phyloP scores from a whole-genome alignment of 2,329 filamentous ascomycete genomes.

The Alternaria sp. region DNA sequence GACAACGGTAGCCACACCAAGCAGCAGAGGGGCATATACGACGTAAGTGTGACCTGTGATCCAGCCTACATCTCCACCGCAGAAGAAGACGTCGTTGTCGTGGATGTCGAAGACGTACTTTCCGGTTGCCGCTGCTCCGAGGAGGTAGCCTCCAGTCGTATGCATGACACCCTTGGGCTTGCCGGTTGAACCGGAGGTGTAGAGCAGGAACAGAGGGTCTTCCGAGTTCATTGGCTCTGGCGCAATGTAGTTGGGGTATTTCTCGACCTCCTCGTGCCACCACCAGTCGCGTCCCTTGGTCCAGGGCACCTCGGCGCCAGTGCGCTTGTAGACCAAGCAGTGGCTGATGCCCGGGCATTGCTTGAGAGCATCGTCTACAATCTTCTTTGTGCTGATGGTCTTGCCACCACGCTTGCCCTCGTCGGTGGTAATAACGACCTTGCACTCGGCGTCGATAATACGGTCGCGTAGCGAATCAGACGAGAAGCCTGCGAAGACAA shows the following conservation, averaged over 20 bases:
- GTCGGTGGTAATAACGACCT: constrained; percentile 94
- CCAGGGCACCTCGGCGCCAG: constrained; percentile 90
- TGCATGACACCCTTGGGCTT: constrained; percentile 99
- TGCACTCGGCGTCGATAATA: constrained; percentile 87
- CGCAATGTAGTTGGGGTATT: constrained; percentile 91
- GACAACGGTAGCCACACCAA: constrained; percentile 93
- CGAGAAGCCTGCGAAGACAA: constrained; percentile 97
- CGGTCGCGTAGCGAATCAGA: constrained; percentile 95
- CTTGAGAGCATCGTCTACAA: constrained; percentile 96
- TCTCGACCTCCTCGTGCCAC: constrained; percentile 99
- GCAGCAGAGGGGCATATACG: constrained; percentile 91
- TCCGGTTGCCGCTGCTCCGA: constrained; percentile 89
- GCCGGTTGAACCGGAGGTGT: constrained; percentile 96
- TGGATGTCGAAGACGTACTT: constrained; percentile 99
- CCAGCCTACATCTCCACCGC: constrained; percentile 97
- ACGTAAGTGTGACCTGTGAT: constrained; percentile 99
- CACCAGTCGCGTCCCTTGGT: constrained; percentile 88
- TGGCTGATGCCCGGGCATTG: constrained; percentile 89
- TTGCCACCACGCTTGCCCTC: constrained; percentile 98
- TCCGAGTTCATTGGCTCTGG: constrained; percentile 91
- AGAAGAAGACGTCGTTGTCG: constrained; percentile 92
- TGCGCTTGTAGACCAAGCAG: constrained; percentile 93
- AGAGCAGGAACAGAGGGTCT: constrained; percentile 95
- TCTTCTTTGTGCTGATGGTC: constrained; percentile 97
- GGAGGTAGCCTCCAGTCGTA: constrained; percentile 92